phyloP scores from a whole-genome alignment of 257 asterid species.

The Solanum infundibuliforme region DNA sequence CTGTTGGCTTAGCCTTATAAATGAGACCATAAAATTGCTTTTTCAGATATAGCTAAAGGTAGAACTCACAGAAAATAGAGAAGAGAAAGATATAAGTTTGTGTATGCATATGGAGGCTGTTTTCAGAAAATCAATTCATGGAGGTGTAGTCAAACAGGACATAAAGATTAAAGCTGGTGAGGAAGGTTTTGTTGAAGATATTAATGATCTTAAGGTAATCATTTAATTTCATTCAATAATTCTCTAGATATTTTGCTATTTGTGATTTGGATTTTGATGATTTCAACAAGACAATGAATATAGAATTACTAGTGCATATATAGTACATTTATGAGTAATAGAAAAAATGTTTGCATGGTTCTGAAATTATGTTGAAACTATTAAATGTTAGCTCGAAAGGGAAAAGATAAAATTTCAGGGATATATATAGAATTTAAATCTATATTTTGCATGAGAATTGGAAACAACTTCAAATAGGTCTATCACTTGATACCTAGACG shows the following conservation, averaged over 20 bases:
- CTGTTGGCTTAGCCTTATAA: slow-evolving; percentile 45
- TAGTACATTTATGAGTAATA: too few species aligned
- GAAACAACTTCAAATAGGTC: background rate
- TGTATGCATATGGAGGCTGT: slow-evolving; percentile 29
- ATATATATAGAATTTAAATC: background rate
- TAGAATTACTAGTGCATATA: background rate
- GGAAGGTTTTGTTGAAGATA: slow-evolving; percentile 26
- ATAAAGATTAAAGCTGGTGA: slow-evolving; percentile 33
- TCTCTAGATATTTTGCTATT: background rate
- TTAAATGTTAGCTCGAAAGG: background rate
- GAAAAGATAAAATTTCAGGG: background rate
- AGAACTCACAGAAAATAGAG: background rate
- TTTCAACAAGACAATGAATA: background rate
- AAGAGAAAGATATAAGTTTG: background rate
- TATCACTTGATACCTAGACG: background rate
- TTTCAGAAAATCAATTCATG: slow-evolving; percentile 26
- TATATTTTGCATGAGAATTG: background rate
- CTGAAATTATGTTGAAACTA: background rate
- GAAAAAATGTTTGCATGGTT: background rate
- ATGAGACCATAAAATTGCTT: slow-evolving; percentile 16
- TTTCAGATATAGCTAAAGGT: slow-evolving; percentile 7
- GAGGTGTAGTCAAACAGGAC: slow-evolving; percentile 20
- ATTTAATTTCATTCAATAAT: background rate
- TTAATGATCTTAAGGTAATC: slow-evolving; percentile 39
- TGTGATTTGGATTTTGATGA: background rate